Base-by-base conservation (phyloP, 1,139 yeast species). In the Suhomyces choctaworum region DNA sequence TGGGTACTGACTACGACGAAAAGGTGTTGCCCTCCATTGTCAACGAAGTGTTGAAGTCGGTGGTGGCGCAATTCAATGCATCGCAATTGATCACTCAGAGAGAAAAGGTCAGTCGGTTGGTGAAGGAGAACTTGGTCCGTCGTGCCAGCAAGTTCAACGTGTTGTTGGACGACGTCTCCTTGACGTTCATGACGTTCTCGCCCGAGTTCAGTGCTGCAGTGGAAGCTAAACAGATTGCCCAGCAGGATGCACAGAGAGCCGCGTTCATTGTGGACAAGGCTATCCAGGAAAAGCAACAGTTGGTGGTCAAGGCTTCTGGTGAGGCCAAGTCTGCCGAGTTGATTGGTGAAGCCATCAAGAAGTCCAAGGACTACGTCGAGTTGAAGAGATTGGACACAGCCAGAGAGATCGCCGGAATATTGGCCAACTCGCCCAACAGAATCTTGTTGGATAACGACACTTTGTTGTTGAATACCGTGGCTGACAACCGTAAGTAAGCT, bases 201-300 rank as follows among this genome's bases (percentile, higher is more conserved):
- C 99, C 99, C 16, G 98, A 92, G 64, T 92, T 92, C 64, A 90
- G 97, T 36, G 82, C 84, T 31, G 98, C 99, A 2, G 99, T 92
- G 35, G 99, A 92, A 68, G 96, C 97, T 41, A 92, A 92, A 67
- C 98, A 92, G 69, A 92, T 92, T 62, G 98, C 99, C 22, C 98
- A 94, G 66, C 99, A 92, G 70, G 98, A 92, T 61, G 97, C 98
- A 19, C 97, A 92, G 68, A 81, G 96, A 62, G 97, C 98, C 10
- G 97, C 97, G 0, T 94, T 90, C 51, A 73, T 92, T 34, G 98
- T 92, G 36, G 98, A 92, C 63, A 87, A 90, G 58, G 98, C 99
- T 12, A 81, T 86, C 50, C 98, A 94, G 65, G 98, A 92, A 68
- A 92, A 92, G 63, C 97, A 92, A 64, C 95, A 94, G 60, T 76